Base-by-base conservation (phyloP, 495 filamentous ascomycete genomes). In the Letharia columbiana region DNA sequence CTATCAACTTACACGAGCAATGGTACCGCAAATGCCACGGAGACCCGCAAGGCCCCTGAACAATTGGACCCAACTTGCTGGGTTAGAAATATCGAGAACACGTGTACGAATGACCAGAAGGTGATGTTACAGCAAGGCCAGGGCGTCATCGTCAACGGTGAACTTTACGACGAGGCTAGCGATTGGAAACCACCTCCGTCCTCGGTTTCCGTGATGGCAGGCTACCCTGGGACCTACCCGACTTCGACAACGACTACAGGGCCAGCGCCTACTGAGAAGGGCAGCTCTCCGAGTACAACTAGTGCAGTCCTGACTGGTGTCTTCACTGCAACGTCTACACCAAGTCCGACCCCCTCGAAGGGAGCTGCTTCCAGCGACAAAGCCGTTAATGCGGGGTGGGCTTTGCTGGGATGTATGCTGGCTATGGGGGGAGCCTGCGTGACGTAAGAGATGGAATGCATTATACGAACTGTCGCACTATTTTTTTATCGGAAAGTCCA, bases 11-110 rank as follows among this genome's bases (percentile, higher is more conserved):
- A 83, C 72, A 77, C 75, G 66, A 86, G 81, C 10, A 78, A 75
- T 12, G 87, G 87, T 8, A 73, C 79, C 9, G 61, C 72, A 31
- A 81, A 82, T 64, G 76, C 86, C 4, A 80, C 76, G 6, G 72
- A 77, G 52, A 76, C 74, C 4, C 75, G 81, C 61, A 77, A 66
- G 17, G 66, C 81, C 4, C 81, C 82, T 0, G 39, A 63, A 2
- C 77, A 73, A 57, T 76, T 76, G 9, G 67, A 71, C n/a, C 74
- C 76, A 11, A 84, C 79, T 13, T 90, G 87, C 72, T 89, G 80
- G 74, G 64, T 88, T 10, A 79, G 86, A 49, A 75, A 75, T 62
- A 75, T 84, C 20, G 63, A 65, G 4, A 68, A 68, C 11, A 83
- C 83, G 6, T 90, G 87, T 69, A 80, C 72, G 5, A 57, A 73